Percentiles rank a stretch among this genome's conserved stretches.
Evolutionary conservation across 2,329 filamentous ascomycete species (phyloP).

Genomic region (Aspergillus sp.): DNA sequence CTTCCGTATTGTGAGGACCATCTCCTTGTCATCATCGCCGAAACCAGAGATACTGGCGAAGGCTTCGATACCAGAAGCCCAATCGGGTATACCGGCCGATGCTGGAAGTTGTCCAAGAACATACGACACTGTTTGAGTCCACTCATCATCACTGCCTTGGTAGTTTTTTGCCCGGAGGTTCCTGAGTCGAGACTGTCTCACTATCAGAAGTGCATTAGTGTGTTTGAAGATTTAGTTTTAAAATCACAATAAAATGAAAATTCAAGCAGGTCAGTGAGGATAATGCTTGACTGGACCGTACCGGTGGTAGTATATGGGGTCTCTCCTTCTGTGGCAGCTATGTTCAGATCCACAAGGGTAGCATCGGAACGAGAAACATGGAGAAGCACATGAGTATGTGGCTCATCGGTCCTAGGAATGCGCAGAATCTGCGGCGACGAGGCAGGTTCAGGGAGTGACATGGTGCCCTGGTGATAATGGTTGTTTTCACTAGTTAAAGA

Average conservation of each 20-base stretch:
- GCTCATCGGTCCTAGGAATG: slow-evolving; percentile 43
- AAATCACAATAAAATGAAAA: background rate
- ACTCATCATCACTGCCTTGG: slow-evolving; percentile 40
- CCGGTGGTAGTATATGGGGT: slow-evolving; percentile 47
- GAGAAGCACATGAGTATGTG: slow-evolving; percentile 43
- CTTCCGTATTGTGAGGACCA: slow-evolving; percentile 39
- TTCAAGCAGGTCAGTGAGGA: no score
- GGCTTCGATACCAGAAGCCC: slow-evolving; percentile 25
- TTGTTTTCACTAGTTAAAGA: no score
- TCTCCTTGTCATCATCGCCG: slow-evolving; percentile 25
- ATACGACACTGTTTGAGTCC: slow-evolving; percentile 31
- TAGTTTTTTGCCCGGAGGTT: slow-evolving; percentile 39
- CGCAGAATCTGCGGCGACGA: slow-evolving; percentile 40
- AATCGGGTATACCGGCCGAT: slow-evolving; percentile 10
- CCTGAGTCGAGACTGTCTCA: slow-evolving; percentile 31
- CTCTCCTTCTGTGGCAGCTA: slow-evolving; percentile 57
- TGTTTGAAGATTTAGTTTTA: slow-evolving; percentile 16
- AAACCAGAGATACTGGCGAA: slow-evolving; percentile 21
- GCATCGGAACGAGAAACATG: slow-evolving; percentile 39
- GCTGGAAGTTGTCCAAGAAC: slow-evolving; percentile 26
- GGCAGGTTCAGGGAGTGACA: background rate
- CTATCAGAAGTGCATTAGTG: slow-evolving; percentile 21
- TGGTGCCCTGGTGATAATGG: no score
- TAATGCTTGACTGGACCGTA: slow-evolving; percentile 19
- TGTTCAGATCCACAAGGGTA: slow-evolving; percentile 46